phyloP scores from a whole-genome alignment of 2,329 filamentous ascomycete genomes.

The Graphiopsis chlorocephala region DNA sequence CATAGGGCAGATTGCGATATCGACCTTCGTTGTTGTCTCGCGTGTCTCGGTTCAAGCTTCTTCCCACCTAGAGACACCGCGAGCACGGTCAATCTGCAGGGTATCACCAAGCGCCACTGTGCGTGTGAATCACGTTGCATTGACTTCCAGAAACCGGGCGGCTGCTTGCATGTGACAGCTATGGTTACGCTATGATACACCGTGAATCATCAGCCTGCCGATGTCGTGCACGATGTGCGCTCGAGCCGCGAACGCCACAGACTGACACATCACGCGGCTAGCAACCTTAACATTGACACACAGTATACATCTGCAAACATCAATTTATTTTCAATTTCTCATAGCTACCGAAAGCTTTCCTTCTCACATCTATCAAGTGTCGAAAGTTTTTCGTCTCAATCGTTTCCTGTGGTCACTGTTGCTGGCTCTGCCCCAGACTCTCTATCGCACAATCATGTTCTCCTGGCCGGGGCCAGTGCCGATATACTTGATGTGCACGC shows the following conservation, averaged over 20 bases:
- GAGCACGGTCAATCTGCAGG: neutral
- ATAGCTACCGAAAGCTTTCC: conserved; percentile 9
- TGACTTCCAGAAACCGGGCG: neutral
- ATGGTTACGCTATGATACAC: neutral
- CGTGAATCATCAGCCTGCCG: neutral
- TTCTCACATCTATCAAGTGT: neutral
- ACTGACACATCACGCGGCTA: neutral
- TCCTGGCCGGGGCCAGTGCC: conserved; percentile 65
- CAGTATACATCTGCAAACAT: neutral
- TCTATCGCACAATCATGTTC: conserved; percentile 58
- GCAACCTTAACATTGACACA: neutral
- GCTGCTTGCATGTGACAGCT: neutral
- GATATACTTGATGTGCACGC: conserved; percentile 63
- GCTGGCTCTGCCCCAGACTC: conserved; percentile 1
- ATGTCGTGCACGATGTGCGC: neutral
- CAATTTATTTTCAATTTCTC: conserved; percentile 1
- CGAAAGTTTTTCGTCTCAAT: neutral
- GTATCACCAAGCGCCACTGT: neutral
- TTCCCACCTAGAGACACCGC: conserved; percentile 7
- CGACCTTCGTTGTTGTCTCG: too few species aligned
- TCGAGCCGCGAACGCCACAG: neutral
- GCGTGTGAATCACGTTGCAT: conserved; percentile 2
- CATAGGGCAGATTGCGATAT: neutral
- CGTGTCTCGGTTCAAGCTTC: too few species aligned
- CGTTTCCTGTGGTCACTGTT: neutral